Base-by-base conservation (phyloP, 2,329 filamentous ascomycete species). In the Monilinia polystroma region DNA sequence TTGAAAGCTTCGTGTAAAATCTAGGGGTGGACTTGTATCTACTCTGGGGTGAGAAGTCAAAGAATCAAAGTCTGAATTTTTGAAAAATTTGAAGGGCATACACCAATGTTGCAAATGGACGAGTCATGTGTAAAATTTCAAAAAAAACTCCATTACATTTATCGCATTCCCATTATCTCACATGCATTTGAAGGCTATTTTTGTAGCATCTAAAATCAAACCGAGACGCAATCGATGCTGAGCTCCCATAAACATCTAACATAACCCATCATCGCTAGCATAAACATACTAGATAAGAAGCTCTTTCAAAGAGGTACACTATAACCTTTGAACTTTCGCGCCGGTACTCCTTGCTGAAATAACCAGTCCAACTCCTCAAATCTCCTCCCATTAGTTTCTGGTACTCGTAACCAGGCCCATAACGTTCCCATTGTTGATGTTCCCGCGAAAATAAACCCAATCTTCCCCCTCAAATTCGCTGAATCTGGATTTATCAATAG, bases 351-450 rank as follows among this genome's bases (percentile, higher is more conserved):
- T 4, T 56, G 59, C 45, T 54, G 51, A 63, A 66, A 66, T 11
- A 66, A 32, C 57, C 51, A 63, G 51, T 66, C 64, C 29, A 66
- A 23, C n/a, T 66, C 58, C 18, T 66, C 64, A 47, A 54, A 66
- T 1, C 10, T 63, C 43, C 58, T 66, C 2, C 52, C 51, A 14
- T 62, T 62, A 10, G 58, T 66, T 47, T 66, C 64, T 14, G 56
- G 64, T 2, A 66, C 58, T 55, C 64, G 43, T 18, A 66, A 35
- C 56, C 56, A 66, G 26, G 54, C 49, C 64, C 64, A 62, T 6
- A 66, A 45, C 1, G 49, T 62, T 10, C 29, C 57, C 1, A 66
- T 7, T 10, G 41, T 16, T 5, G 57, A 63, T 47, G 49, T 53
- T 5, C 57, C 57, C 16, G 58, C 52, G 54, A 66, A 66, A 38